Base-by-base conservation (phyloP, 116 monocot genomes). In the Dioscorea cayenensis region DNA sequence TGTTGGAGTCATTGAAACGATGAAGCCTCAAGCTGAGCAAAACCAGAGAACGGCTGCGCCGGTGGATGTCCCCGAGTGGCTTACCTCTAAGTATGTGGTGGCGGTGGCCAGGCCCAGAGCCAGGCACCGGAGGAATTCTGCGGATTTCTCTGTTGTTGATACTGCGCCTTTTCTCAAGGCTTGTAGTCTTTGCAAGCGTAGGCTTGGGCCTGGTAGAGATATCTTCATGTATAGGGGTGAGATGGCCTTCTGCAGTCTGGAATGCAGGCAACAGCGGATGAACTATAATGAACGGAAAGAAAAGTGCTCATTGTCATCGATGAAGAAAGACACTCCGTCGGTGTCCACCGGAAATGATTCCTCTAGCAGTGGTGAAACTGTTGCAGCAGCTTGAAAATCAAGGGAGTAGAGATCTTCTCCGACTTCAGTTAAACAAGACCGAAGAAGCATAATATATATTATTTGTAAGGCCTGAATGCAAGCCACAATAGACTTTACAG, bases 141-240 rank as follows among this genome's bases (percentile, higher is more conserved):
- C 23, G 51, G 50, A 25, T 17, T 22, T 58, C 51, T 32, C 32
- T 3, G 6, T 19, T 50, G 28, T 70, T 28, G 55, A 70, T 25
- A 70, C 70, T 27, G 70, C 70, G 32, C 70, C 21, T 28, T 70
- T 70, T n/a, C 51, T 70, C 12, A 70, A 35, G 52, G 58, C 51
- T 28, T 70, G 70, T n/a, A 59, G 70, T 52, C 25, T 70, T 20
- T 70, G 70, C 55, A 87, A 77, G n/a, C 85, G 83, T 69, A 72
- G 79, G 70, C 82, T 94, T 28, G 87, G 76, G 10, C 85, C 77
- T 13, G 89, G 85, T 21, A 71, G 80, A 32, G 89, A 89, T 36
- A 81, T 69, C 68, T 89, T 75, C 81, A 89, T 89, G 76, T 89
- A 89, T 68, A 85, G 90, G 77, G 90, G 90, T 17, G 90, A 90